Percentiles rank a stretch among this genome's conserved stretches.
Conservation (phyloP, 1,284 basidiomycete genomes). For the Cryptococcus sp. region DNA sequence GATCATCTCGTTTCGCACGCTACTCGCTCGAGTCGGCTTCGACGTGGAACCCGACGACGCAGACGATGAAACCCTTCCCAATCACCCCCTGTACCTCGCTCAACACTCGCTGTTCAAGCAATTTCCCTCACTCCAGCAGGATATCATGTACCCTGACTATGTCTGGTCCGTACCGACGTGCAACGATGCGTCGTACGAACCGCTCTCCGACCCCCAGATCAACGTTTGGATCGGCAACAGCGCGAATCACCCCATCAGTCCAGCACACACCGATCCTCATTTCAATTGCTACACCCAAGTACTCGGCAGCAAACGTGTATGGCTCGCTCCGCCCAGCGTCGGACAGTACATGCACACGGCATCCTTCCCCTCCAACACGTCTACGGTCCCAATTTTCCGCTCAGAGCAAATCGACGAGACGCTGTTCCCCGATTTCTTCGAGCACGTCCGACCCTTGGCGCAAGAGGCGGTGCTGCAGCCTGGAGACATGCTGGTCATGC, state of each 20-base stretch:
- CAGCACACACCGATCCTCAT: slow-evolving; percentile 93
- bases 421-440: slow-evolving; percentile 52
- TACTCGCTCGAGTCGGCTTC: slow-evolving; percentile 57
- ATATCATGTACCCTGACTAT: slow-evolving; percentile 79
- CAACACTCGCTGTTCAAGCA: slow-evolving; percentile 82
- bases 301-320: slow-evolving; percentile 81
- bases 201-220: slow-evolving; percentile 53
- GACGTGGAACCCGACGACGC: slow-evolving; percentile 21
- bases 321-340: slow-evolving; percentile 72
- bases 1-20: slow-evolving; percentile 71
- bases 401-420: not conserved
- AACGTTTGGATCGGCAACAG: slow-evolving; percentile 86
- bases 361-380: slow-evolving; percentile 48
- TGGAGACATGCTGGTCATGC: slow-evolving; percentile 80
- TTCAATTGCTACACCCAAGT: slow-evolving; percentile 90
- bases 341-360: slow-evolving; percentile 53
- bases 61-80: not conserved
- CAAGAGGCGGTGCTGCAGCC: slow-evolving; percentile 62
- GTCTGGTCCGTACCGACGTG: slow-evolving; percentile 63
- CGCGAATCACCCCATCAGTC: slow-evolving; percentile 60
- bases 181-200: slow-evolving; percentile 47
- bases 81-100: slow-evolving; percentile 67
- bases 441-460: slow-evolving; percentile 59
- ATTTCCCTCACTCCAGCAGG: slow-evolving; percentile 68
- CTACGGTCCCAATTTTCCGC: slow-evolving; percentile 42